These are phyloP conservation scores for Fusarium protoensiforme DNA, from an alignment of 2,329 filamentous ascomycete species.

Conservation along the genomic window DNA sequence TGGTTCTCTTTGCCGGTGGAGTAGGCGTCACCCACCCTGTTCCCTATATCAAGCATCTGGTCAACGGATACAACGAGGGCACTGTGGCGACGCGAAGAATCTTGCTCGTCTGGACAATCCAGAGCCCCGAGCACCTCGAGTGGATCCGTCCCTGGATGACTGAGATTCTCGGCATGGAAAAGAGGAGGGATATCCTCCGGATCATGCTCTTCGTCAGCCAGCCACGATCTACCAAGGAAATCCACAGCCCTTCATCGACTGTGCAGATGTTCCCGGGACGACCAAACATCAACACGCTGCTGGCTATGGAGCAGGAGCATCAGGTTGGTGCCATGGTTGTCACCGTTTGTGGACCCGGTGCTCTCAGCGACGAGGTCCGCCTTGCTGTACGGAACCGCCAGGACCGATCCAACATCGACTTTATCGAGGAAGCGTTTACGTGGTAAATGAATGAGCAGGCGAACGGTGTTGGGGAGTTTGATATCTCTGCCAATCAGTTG, in stretches of 20 bases:
- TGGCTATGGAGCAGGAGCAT: slow-evolving; percentile 78
- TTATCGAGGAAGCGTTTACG: slow-evolving; percentile 82
- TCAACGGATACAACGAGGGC: slow-evolving; percentile 74
- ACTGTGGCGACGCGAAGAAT: slow-evolving; percentile 78
- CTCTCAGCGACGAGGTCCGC: slow-evolving; percentile 79
- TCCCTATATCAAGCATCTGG: slow-evolving; percentile 78
- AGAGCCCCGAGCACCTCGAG: slow-evolving; percentile 82
- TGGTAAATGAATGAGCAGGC: slow-evolving; percentile 54
- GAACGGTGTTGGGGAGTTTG: slow-evolving; percentile 6
- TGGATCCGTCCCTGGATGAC: slow-evolving; percentile 91
- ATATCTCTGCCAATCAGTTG: slow-evolving; percentile 15
- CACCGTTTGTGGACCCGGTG: slow-evolving; percentile 78
- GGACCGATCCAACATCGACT: slow-evolving; percentile 75
- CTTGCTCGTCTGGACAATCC: slow-evolving; percentile 82
- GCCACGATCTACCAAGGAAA: slow-evolving; percentile 81
- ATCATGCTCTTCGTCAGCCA: slow-evolving; percentile 84
- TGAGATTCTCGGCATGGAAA: slow-evolving; percentile 79
- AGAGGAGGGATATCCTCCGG: slow-evolving; percentile 76
- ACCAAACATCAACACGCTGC: slow-evolving; percentile 77
- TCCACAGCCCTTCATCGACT: slow-evolving; percentile 79
- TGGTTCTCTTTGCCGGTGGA: slow-evolving; percentile 82
- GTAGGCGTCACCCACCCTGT: slow-evolving; percentile 85
- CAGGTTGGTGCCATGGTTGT: slow-evolving; percentile 81
- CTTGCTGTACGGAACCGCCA: slow-evolving; percentile 73
- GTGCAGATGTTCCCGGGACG: slow-evolving; percentile 88